Evolutionary conservation across 23 red algal species (phyloP).

Genomic region (Gracilaria caudata): DNA sequence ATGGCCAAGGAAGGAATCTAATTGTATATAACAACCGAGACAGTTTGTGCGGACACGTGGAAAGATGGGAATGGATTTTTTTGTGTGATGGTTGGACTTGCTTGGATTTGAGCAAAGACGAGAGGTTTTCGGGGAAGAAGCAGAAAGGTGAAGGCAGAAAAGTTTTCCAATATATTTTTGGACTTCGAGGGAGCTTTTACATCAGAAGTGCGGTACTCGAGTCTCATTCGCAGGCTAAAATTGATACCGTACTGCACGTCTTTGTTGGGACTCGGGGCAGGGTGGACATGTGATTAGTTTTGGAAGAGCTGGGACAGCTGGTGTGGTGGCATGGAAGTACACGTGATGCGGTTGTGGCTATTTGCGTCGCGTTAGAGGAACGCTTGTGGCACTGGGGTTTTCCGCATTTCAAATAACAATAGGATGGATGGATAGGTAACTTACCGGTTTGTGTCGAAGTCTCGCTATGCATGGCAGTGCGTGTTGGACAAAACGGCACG

Average conservation of each 20-base stretch:
- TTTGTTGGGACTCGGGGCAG: not conserved
- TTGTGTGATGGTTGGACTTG: too few relatives aligned
- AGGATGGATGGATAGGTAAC: not conserved
- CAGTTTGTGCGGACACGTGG: conserved; percentile 1
- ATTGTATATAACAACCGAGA: not conserved
- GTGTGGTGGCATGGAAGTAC: not conserved
- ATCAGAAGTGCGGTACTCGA: not conserved
- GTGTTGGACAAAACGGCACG: not conserved
- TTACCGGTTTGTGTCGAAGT: not conserved
- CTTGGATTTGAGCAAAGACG: not conserved
- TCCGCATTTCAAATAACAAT: not conserved
- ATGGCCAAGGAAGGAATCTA: not conserved
- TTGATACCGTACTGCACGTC: not conserved
- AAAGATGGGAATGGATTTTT: not conserved
- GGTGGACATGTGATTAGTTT: not conserved
- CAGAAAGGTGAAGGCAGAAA: not conserved
- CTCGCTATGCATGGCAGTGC: not conserved
- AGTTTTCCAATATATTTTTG: not conserved
- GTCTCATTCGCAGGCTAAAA: not conserved
- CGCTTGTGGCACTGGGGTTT: not conserved
- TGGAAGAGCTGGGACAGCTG: too few relatives aligned
- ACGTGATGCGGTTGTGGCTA: not conserved
- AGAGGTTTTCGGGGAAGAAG: conserved; percentile 7
- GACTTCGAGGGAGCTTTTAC: not conserved
- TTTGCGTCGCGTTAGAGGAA: too few relatives aligned